Percentiles rank a stretch among this genome's conserved stretches.
These are phyloP conservation scores for Chytriomyces sp. DNA, from an alignment of 192 early-diverging fungal species.

Conservation along the genomic window DNA sequence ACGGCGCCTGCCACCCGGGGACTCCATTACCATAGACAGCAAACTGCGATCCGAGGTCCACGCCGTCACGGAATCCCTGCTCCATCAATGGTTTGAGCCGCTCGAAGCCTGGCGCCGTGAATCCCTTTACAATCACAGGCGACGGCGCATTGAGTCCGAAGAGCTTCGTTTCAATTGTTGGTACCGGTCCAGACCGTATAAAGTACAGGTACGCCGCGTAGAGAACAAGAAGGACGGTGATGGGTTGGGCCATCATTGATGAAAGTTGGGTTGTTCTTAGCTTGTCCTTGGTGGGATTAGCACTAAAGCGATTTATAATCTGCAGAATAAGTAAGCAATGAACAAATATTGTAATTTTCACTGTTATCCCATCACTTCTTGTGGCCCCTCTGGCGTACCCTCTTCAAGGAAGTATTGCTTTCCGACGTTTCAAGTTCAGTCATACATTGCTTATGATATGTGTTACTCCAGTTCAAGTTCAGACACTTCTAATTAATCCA, in stretches of 20 bases:
- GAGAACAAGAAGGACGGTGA: background rate
- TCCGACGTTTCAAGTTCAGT: too few relatives aligned
- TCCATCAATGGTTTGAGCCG: slow-evolving; percentile 34
- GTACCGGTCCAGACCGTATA: slow-evolving; percentile 4
- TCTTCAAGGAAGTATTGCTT: too few relatives aligned
- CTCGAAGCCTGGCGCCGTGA: slow-evolving; percentile 43
- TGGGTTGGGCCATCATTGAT: background rate
- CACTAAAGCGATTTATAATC: too few relatives aligned
- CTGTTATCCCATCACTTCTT: too few relatives aligned
- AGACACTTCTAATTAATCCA: too few relatives aligned
- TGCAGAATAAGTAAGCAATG: too few relatives aligned
- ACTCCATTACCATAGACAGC: slow-evolving; percentile 38
- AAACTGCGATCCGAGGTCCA: slow-evolving; percentile 54
- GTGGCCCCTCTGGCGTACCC: too few relatives aligned
- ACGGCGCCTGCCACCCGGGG: background rate
- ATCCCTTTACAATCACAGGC: slow-evolving; percentile 14
- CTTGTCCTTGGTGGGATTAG: too few relatives aligned
- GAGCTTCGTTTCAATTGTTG: background rate
- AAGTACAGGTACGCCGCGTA: slow-evolving; percentile 1
- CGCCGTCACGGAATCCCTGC: slow-evolving; percentile 47
- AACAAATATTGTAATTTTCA: too few relatives aligned
- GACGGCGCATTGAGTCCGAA: slow-evolving; percentile 2
- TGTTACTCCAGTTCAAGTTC: too few relatives aligned
- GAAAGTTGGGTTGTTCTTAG: too few relatives aligned
- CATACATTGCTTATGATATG: too few relatives aligned